Base-by-base conservation (phyloP, 169 alveolate species). In the Neospora caninum region DNA sequence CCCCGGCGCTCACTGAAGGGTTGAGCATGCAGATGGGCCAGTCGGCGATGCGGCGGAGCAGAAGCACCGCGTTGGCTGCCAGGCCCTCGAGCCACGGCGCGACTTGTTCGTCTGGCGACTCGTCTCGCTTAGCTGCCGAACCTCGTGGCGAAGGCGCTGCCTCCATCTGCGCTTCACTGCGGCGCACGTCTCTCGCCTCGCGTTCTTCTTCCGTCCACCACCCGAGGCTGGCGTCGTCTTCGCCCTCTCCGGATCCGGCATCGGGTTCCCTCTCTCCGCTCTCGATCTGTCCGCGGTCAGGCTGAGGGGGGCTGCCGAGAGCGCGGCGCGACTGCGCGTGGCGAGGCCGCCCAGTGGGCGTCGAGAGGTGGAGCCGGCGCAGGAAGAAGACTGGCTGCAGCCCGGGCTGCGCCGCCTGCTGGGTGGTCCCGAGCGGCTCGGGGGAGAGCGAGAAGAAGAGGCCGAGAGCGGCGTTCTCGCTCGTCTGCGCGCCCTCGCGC, bases 41-140 rank as follows among this genome's bases (percentile, higher is more conserved):
- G 38, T 42, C 43, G 38, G 41, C 69, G 43, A 82, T 18, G 67
- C 2, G 67, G 67, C 89, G 89, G 31, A 82, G 67, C 38, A 82
- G 69, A 9, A 82, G 67, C 20, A 67, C 53, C 36, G 89, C 89
- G 34, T 38, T 6, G 20, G 89, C 53, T 4, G 89, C 53, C 39
- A 82, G 89, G 22, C 89, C 89, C 25, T 82, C 43, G 25, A 82
- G 2, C 89, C 89, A 82, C 13, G 89, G 89, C 2, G 89, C 53
- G n/a, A 42, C 89, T 73, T 31, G 43, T n/a, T 73, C 42, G 16
- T 13, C 45, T 36, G 18, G 25, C 9, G 84, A 16, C 45, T 31
- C 45, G 41, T 31, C 42, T 22, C 7, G 38, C 38, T n/a, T n/a
- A n/a, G n/a, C 58, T 49, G 4, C 58, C 22, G 58, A 49, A 13